Percentiles rank a stretch among this genome's conserved stretches.
phyloP scores from a whole-genome alignment of 2,329 filamentous ascomycete genomes.

The Davidsoniella virescens region DNA sequence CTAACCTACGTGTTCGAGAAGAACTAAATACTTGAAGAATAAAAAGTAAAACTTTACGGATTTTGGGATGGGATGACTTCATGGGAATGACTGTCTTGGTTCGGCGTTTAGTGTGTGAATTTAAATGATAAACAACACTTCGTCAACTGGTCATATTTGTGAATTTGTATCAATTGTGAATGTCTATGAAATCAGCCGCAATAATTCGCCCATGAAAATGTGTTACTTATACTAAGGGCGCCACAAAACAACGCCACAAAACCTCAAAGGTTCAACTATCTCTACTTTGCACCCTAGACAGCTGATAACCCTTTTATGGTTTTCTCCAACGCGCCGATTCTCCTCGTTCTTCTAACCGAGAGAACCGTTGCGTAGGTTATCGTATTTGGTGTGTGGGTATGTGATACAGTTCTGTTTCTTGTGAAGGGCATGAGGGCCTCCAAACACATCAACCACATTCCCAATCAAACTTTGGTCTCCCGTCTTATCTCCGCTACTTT shows the following conservation, averaged over 20 bases:
- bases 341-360: constrained; percentile 21
- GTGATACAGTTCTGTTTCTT: constrained; percentile 40
- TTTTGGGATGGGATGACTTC: constrained; percentile 14
- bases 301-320: too few relatives aligned
- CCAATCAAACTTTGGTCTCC: constrained; percentile 51
- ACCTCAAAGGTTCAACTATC: too few relatives aligned
- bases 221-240: neutral
- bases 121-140: constrained; percentile 12
- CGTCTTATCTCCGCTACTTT: constrained; percentile 61
- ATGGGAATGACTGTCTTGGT: constrained; percentile 13
- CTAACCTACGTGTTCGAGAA: constrained; percentile 60
- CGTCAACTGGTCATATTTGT: constrained; percentile 7
- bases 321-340: too few relatives aligned
- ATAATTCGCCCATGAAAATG: neutral
- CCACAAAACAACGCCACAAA: too few relatives aligned
- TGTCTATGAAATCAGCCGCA: too few relatives aligned
- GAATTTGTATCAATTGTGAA: neutral
- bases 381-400: constrained; percentile 53
- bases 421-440: constrained; percentile 34
- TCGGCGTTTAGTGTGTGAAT: constrained; percentile 13
- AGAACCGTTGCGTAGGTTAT: constrained; percentile 48
- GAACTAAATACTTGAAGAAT: constrained; percentile 28
- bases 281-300: too few relatives aligned
- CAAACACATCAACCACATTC: constrained; percentile 43
- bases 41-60: constrained; percentile 13